Evolutionary conservation across 306 rosid species (phyloP), one percentile per base, ranked within the genome.

Genomic region (Cucumis melo): DNA sequence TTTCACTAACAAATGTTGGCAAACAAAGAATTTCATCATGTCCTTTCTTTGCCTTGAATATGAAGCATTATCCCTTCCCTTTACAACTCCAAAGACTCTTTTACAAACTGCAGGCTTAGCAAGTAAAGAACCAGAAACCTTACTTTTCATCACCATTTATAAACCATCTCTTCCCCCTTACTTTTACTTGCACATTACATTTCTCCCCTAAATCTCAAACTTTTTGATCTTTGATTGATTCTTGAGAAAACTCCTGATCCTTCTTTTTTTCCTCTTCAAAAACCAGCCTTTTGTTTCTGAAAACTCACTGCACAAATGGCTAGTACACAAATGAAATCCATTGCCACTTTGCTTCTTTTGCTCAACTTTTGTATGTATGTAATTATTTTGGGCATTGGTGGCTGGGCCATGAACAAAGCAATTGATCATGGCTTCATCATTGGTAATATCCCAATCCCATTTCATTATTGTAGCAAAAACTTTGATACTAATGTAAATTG

Each of bases 281-380:
- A 65, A 46, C 13, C 79, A 23, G 78, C 32, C 36, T 57, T 79
- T 79, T 66, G 53, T 24, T 61, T 75, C 56, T 50, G 14, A 34
- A 46, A 46, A 29, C 39, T 13, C 44, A 7, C 58, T 72, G 76
- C 9, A 0, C 61, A 73, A 73, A 92, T 95, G 99, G 98, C 93
- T 12, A 80, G 32, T 57, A 79, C 70, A 9, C 87, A 87, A 84
- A 51, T 92, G 86, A 92, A 95, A 78, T 41, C 91, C 1, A 39
- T 86, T 27, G 99, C 97, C 6, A 80, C 89, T 1, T 65, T 95
- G 77, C 98, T 95, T 86, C 81, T 95, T 85, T 55, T 36, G 8
- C 91, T 95, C 13, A 95, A 95, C 72, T 90, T 90, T 76, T 92
- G 98, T 86, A 95, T 95, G 99, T 92, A 90, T 82, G 98, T 79